Evolutionary conservation across 345 rosid species (phyloP).

Genomic region (Clausena lansium): DNA sequence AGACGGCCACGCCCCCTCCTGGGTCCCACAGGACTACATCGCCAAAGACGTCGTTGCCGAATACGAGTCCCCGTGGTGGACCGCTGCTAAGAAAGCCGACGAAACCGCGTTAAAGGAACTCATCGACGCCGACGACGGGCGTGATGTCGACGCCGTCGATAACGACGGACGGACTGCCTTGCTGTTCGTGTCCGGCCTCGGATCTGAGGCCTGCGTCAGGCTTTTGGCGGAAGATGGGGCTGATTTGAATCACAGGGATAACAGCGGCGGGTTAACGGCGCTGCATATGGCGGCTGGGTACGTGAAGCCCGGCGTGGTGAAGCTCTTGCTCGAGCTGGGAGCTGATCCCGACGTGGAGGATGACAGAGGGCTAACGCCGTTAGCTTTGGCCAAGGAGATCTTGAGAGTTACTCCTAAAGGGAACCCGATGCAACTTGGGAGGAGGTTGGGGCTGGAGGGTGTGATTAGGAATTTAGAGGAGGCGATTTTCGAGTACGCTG

Average conservation of each 20-base stretch:
- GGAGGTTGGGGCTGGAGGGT: slow-evolving; percentile 75
- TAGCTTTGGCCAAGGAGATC: slow-evolving; percentile 66
- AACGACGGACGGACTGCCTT: slow-evolving; percentile 79
- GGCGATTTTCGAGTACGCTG: slow-evolving; percentile 67
- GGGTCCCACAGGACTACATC: slow-evolving; percentile 69
- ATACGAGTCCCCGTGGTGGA: slow-evolving; percentile 94
- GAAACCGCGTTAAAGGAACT: slow-evolving; percentile 47
- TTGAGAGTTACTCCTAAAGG: slow-evolving; percentile 75
- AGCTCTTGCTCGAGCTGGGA: slow-evolving; percentile 55
- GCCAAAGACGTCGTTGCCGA: slow-evolving; percentile 87
- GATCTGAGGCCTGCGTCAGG: slow-evolving; percentile 70
- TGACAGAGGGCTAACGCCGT: slow-evolving; percentile 64
- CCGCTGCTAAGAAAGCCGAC: slow-evolving; percentile 88
- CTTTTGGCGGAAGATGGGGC: slow-evolving; percentile 76
- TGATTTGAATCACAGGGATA: slow-evolving; percentile 57
- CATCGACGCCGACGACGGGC: slow-evolving; percentile 45
- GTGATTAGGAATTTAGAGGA: slow-evolving; percentile 53
- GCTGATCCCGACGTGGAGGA: slow-evolving; percentile 74
- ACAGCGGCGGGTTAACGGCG: slow-evolving; percentile 71
- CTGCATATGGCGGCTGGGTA: slow-evolving; percentile 95
- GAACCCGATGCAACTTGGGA: slow-evolving; percentile 69
- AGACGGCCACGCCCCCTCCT: slow-evolving; percentile 82
- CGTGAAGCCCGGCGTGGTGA: slow-evolving; percentile 63
- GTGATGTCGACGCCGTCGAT: slow-evolving; percentile 79
- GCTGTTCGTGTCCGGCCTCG: slow-evolving; percentile 77